Conservation (phyloP, 2,329 filamentous ascomycete genomes). For the Diaporthe capsici region DNA sequence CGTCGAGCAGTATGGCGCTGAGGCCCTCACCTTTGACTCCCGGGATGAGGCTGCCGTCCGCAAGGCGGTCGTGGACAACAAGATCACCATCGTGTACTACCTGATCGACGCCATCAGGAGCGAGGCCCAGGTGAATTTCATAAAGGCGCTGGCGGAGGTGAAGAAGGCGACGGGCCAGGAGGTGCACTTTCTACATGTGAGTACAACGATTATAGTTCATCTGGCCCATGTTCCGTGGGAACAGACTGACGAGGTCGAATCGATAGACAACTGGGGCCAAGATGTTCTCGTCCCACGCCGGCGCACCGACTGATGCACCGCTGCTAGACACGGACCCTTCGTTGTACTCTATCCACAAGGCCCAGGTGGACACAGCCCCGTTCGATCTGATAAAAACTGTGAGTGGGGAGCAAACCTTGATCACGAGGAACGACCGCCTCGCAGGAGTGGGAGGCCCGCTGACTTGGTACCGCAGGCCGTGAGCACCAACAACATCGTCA, state of each 20-base stretch:
- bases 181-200: constrained; percentile 63
- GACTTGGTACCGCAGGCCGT: constrained; percentile 51
- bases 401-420: background rate
- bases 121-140: constrained; percentile 55
- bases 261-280: constrained; percentile 64
- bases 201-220: constrained; percentile 25
- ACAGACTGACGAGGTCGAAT: background rate
- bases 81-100: constrained; percentile 64
- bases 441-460: background rate
- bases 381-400: constrained; percentile 9
- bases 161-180: constrained; percentile 55
- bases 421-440: background rate
- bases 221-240: too few species aligned
- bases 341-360: constrained; percentile 60
- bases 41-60: constrained; percentile 53
- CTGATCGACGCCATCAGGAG: constrained; percentile 58
- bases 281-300: constrained; percentile 63
- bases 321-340: constrained; percentile 60
- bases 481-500: constrained; percentile 57
- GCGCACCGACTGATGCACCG: constrained; percentile 55
- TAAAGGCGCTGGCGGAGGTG: constrained; percentile 61
- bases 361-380: constrained; percentile 44
- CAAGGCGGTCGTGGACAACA: constrained; percentile 54
- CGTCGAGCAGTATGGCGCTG: constrained; percentile 59
- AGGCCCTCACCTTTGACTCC: constrained; percentile 57